Evolutionary conservation across 1,284 basidiomycete species (phyloP), one percentile per base, ranked within the genome.

Genomic region (Wallemia ichthyophaga): DNA sequence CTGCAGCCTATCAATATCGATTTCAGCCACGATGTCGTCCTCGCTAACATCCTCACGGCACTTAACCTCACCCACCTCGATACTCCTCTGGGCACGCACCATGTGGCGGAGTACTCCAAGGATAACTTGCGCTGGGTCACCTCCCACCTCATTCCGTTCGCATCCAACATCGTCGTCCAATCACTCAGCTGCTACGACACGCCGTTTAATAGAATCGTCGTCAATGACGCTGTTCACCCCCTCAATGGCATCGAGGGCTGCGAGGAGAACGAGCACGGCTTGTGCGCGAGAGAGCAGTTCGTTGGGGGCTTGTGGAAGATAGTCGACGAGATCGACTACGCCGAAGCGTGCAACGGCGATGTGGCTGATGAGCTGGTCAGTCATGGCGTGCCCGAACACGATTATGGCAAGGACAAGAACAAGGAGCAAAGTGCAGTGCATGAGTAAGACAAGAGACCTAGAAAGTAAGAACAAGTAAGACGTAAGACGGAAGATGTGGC

Each of bases 1-100:
- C 73, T 89, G 58, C 80, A 91, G 64, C 76, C 74, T 61, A 71
- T 91, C 48, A 91, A 88, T 64, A 85, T 85, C 2, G 85, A 87
- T 66, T 83, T 28, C 55, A 27, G 24, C 2, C n/a, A 48, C n/a
- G 21, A 56, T 24, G 60, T 59, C 15, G 60, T 62, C 2, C 59
- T 62, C 58, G 59, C 61, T n/a, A 59, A 57, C 58, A 57, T 62
- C 26, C 37, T 62, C 27, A 60, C 61, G 3, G 59, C 60, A 2
- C 53, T 62, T 26, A 62, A 62, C 23, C 59, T 62, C 58, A 62
- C 61, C 28, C 54, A 60, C 2, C 58, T 62, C 26, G 61, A 60
- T 31, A 58, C 59, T 2, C 55, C 24, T 3, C 55, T 56, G 9
- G 5, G 7, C 3, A 11, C 25, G 3, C 15, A 21, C 58, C 58